Conservation (phyloP, 768 basidiomycete genomes). For the Suillus lakei region DNA sequence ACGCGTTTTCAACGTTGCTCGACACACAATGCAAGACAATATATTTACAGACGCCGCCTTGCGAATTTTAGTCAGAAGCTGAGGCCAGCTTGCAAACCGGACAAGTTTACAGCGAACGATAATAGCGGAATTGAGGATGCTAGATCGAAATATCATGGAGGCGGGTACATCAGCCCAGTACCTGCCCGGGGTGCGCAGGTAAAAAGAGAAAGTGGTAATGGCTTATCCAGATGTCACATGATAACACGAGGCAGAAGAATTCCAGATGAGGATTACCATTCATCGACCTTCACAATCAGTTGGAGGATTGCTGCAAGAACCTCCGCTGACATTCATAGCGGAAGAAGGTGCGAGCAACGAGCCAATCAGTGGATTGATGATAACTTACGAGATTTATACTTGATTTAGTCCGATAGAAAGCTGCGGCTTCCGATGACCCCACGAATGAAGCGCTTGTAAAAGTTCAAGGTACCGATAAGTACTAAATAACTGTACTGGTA, state of each 20-base stretch:
- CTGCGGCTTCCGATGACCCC: not conserved
- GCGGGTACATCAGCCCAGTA: constrained; percentile 3
- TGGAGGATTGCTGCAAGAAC: constrained; percentile 6
- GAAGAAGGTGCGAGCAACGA: constrained; percentile 1
- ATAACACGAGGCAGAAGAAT: not conserved
- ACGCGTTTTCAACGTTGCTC: not conserved
- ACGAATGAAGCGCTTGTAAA: not conserved
- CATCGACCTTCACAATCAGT: not conserved
- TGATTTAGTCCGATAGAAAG: not conserved
- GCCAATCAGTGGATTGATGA: not conserved
- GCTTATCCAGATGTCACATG: not conserved
- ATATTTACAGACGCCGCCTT: constrained; percentile 7
- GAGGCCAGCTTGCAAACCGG: not conserved
- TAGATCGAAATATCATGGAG: not conserved
- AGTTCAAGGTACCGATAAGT: constrained; percentile 6
- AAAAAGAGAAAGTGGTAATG: not conserved
- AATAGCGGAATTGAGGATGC: not conserved
- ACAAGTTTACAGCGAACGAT: constrained; percentile 2
- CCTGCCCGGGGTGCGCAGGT: not conserved
- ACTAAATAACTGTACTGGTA: not conserved
- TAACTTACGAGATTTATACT: not conserved
- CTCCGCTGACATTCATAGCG: constrained; percentile 5
- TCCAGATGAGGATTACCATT: not conserved
- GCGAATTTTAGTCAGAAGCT: constrained; percentile 4
- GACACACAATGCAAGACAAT: not conserved